Percentiles rank a stretch among this genome's conserved stretches.
Conservation (phyloP, 495 filamentous ascomycete species). For the Xylaria grammica region DNA sequence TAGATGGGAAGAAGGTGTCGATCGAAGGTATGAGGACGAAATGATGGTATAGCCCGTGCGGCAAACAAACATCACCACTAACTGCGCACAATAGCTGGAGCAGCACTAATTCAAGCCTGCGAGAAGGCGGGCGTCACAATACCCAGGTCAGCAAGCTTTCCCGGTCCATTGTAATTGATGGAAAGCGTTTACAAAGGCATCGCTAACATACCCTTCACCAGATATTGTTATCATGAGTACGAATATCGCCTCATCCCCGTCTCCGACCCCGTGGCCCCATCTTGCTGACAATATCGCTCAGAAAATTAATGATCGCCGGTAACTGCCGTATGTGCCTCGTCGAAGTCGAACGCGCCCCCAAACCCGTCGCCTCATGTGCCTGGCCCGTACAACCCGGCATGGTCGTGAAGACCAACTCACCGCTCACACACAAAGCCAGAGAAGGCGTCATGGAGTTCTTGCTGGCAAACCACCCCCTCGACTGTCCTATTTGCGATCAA, state of each 20-base stretch:
- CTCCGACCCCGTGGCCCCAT: conserved; percentile 28
- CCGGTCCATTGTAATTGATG: background rate
- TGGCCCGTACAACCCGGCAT: conserved; percentile 98
- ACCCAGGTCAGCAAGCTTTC: conserved; percentile 65
- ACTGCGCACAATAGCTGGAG: conserved; percentile 66
- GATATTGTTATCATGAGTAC: conserved; percentile 99
- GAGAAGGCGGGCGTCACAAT: conserved; percentile 94
- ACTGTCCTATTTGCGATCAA: conserved; percentile 98
- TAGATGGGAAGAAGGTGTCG: conserved; percentile 93
- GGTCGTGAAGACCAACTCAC: conserved; percentile 98
- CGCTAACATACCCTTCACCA: conserved; percentile 52
- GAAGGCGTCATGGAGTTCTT: conserved; percentile 99
- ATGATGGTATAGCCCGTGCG: background rate
- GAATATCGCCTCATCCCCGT: conserved; percentile 29
- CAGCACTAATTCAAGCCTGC: conserved; percentile 97
- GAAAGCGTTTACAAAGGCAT: conserved; percentile 9
- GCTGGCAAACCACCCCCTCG: conserved; percentile 94
- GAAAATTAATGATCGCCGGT: conserved; percentile 97
- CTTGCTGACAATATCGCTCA: conserved; percentile 48
- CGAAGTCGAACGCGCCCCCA: conserved; percentile 93
- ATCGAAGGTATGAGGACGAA: conserved; percentile 76
- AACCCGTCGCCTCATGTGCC: conserved; percentile 96
- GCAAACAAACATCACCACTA: conserved; percentile 33
- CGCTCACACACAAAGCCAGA: conserved; percentile 92
- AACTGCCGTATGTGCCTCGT: conserved; percentile 99